Base-by-base conservation (phyloP, 2,329 filamentous ascomycete species). In the Xylariaceae sp. region DNA sequence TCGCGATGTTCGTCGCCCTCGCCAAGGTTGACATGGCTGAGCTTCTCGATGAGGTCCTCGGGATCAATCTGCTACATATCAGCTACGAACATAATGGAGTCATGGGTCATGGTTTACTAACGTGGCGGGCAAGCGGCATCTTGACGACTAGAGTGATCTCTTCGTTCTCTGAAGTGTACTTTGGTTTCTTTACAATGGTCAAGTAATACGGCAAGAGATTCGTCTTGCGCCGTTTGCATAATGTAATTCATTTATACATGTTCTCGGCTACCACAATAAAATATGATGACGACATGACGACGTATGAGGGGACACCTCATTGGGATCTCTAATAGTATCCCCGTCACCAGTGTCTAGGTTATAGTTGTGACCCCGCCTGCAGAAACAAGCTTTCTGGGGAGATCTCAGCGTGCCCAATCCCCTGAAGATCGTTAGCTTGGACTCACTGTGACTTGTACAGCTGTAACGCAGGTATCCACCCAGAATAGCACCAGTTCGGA, bases 31-130 rank as follows among this genome's bases (percentile, higher is more conserved):
- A 62, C 45, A 46, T 72, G 67, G 33, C 71, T 69, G 30, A 81
- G 67, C 15, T 63, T 67, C 38, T 66, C 54, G 41, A 81, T 62
- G 38, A 81, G 69, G 48, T 78, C 68, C 45, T 76, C 71, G 0
- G 75, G 68, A 47, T 79, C 66, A 41, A 76, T 61, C 69, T 76
- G 38, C 15, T 11, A 24, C 9, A n/a, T 1, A n/a, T 48, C 17
- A 48, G 30, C 2, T 11, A 14, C 12, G 5, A 16, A 11, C 4
- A 27, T 5, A 24, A 29, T 9, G 2, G 3, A 27, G 9, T 11
- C 11, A 24, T 24, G 6, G 11, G 21, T 24, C 21, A 7, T 24
- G 7, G 6, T 24, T 16, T 23, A 34, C 41, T 21, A 9, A 47
- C 45, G 31, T 47, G 42, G 26, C 42, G 45, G 27, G 39, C 37